Evolutionary conservation across 495 filamentous ascomycete genomes (phyloP).

Genomic region (Talaromyces borbonicus): DNA sequence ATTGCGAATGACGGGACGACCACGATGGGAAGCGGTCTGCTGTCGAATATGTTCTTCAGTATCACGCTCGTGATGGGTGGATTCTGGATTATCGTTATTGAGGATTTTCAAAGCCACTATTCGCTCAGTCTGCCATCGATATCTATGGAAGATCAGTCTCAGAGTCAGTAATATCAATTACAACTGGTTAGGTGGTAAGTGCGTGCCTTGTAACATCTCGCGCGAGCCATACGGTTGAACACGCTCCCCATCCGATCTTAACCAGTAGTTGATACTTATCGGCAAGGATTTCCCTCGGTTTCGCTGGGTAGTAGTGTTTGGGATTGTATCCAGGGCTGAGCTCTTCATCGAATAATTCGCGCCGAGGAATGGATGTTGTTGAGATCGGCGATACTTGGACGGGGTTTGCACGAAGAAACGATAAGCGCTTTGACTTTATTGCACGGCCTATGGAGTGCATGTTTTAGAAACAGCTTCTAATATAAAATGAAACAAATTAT

Average conservation of each 20-base stretch:
- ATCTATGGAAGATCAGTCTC: slow-evolving; percentile 13
- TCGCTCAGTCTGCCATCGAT: slow-evolving; percentile 16
- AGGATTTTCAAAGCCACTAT: slow-evolving; percentile 22
- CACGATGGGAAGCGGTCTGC: slow-evolving; percentile 16
- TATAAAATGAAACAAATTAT: no score
- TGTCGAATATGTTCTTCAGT: slow-evolving; percentile 15
- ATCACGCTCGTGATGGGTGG: slow-evolving; percentile 17
- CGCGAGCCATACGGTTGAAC: slow-evolving; percentile 37
- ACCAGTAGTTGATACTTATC: slow-evolving; percentile 29
- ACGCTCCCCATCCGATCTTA: slow-evolving; percentile 37
- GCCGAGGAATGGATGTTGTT: neutral
- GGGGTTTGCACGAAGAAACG: neutral
- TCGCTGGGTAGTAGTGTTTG: slow-evolving; percentile 32
- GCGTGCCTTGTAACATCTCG: slow-evolving; percentile 16
- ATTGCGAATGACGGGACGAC: slow-evolving; percentile 16
- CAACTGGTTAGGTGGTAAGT: slow-evolving; percentile 13
- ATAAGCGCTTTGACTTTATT: neutral
- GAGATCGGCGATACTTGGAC: neutral
- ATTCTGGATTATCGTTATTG: slow-evolving; percentile 13
- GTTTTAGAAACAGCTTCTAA: no score
- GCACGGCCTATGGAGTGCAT: no score
- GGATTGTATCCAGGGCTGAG: slow-evolving; percentile 21
- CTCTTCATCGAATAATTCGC: slow-evolving; percentile 26
- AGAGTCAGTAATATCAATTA: slow-evolving; percentile 5
- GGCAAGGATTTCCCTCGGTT: slow-evolving; percentile 29